A percentile compares a stretch with the other conserved stretches of the same genome.
Conservation (phyloP, 163 green algal genomes). For the Coccomyxa subellipsoidea region DNA sequence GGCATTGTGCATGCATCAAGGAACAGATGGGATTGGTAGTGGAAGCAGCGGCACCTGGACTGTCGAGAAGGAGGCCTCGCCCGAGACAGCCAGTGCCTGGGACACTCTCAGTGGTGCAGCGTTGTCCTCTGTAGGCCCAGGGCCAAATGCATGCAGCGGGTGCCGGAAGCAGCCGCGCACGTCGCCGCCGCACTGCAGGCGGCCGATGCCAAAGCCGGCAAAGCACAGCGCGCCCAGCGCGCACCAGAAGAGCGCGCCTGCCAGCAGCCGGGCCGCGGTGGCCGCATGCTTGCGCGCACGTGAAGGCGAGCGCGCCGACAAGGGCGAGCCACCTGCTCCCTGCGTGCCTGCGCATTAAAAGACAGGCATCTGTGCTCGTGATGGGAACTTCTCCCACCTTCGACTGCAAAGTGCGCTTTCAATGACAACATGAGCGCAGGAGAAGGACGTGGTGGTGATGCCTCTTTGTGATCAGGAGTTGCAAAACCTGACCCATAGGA, state of each 20-base stretch:
- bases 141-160: neutral
- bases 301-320: neutral
- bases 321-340: neutral
- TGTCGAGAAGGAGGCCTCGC: neutral
- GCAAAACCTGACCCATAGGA: no score
- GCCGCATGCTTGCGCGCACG: neutral
- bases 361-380: no score
- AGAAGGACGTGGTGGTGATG: no score
- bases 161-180: neutral
- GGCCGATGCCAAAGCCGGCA: neutral
- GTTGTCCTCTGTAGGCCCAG: no score
- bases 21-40: no score
- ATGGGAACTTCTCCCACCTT: no score
- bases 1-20: no score
- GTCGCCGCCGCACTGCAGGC: neutral
- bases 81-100: neutral
- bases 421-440: no score
- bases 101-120: neutral
- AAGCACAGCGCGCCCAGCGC: neutral
- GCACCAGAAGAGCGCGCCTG: neutral
- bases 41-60: neutral
- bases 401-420: no score
- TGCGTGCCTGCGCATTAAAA: neutral
- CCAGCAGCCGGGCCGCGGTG: neutral
- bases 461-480: no score